Evolutionary conservation across 139 green algal species (phyloP).

Genomic region (Astrephomene gubernaculifera): DNA sequence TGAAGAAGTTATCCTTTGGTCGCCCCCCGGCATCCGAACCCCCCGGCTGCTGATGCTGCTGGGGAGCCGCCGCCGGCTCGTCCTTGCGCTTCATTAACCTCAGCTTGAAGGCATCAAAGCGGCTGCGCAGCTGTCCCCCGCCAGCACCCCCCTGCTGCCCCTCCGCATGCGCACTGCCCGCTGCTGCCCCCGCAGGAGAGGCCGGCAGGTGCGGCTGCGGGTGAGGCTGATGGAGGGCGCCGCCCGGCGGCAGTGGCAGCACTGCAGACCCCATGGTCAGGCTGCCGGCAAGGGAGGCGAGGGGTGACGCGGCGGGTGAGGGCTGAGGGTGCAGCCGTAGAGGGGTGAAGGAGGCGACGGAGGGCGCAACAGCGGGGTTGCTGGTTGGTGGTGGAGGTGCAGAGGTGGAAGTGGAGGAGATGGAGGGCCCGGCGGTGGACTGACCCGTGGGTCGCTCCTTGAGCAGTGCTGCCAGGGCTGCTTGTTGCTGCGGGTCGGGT

Average conservation of each 20-base stretch:
- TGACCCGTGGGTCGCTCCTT: constrained; percentile 29
- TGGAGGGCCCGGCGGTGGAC: not conserved
- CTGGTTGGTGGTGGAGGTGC: too few species aligned
- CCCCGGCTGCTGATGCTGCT: not conserved
- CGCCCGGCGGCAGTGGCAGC: not conserved
- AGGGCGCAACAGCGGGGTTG: not conserved
- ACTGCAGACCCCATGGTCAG: not conserved
- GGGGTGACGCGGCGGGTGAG: not conserved
- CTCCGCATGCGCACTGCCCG: not conserved
- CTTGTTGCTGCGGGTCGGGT: constrained; percentile 20
- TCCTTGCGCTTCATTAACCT: constrained; percentile 29
- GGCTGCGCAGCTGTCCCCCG: not conserved
- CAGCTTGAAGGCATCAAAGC: constrained; percentile 37
- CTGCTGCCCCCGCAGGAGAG: not conserved
- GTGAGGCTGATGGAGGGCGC: not conserved
- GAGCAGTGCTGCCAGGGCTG: not conserved
- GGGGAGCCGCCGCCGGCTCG: not conserved
- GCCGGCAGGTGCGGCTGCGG: not conserved
- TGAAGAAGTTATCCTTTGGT: constrained; percentile 9
- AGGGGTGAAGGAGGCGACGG: not conserved
- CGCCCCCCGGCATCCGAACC: not conserved
- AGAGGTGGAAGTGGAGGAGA: constrained; percentile 26
- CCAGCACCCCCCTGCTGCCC: not conserved
- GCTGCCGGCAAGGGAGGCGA: not conserved
- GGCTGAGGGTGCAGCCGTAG: not conserved